Percentiles rank a stretch among this genome's conserved stretches.
These are phyloP conservation scores for Salix udensis DNA, from an alignment of 345 rosid species.

Conservation along the genomic window DNA sequence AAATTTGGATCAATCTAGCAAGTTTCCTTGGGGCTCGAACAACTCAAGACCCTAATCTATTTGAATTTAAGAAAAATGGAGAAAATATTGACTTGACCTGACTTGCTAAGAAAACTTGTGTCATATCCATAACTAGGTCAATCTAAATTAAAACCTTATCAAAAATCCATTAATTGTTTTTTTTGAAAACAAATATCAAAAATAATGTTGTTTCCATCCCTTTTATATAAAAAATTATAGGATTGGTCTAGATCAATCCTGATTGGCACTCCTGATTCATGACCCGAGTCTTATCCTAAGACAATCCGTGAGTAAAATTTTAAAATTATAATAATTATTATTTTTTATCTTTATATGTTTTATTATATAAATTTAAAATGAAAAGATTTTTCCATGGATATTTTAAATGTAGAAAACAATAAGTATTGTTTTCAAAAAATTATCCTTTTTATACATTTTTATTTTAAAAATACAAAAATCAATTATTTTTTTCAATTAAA, in stretches of 20 bases:
- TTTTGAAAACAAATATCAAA: neutral
- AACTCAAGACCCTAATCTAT: too few species aligned
- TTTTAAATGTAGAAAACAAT: neutral
- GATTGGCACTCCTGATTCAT: fast-evolving
- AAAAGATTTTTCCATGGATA: neutral
- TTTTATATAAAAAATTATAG: too few species aligned
- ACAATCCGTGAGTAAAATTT: fast-evolving
- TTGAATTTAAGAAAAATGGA: too few species aligned
- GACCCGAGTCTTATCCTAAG: fast-evolving
- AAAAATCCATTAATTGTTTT: neutral
- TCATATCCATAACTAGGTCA: fast-evolving
- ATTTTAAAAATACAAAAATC: neutral
- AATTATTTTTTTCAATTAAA: neutral
- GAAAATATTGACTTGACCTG: too few species aligned
- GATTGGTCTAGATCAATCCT: fast-evolving
- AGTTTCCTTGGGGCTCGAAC: fast-evolving
- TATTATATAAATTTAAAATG: neutral
- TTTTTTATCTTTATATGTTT: neutral
- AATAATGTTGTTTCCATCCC: neutral
- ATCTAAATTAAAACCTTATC: neutral
- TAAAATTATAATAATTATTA: neutral
- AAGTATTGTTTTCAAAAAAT: neutral
- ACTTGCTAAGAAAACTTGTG: too few species aligned
- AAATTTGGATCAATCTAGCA: fast-evolving
- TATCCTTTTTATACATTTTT: neutral